Conservation (phyloP, 768 basidiomycete species). For the Suillus tomentosus region DNA sequence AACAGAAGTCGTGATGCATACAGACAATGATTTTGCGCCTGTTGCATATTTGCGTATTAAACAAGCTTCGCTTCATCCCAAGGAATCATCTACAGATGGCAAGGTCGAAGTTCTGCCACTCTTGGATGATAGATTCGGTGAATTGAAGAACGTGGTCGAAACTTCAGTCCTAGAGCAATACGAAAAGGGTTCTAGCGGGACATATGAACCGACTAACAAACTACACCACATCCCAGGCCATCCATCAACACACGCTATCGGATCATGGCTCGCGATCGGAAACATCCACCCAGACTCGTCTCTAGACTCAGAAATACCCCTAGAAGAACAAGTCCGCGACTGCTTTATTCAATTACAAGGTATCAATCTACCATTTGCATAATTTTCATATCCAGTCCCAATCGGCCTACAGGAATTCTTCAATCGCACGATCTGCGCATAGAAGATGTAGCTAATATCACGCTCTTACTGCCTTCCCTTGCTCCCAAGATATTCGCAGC, state of each 20-base stretch:
- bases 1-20: slow-evolving; percentile 73
- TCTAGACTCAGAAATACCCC: slow-evolving; percentile 32
- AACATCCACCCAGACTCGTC: slow-evolving; percentile 47
- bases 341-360: slow-evolving; percentile 72
- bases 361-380: slow-evolving; percentile 26
- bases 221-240: slow-evolving; percentile 7
- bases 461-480: slow-evolving; percentile 82
- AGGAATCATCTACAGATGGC: slow-evolving; percentile 30
- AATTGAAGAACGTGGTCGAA: background rate
- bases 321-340: slow-evolving; percentile 70
- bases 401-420: background rate
- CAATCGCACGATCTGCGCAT: background rate
- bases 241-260: slow-evolving; percentile 34
- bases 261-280: slow-evolving; percentile 70
- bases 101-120: slow-evolving; percentile 48
- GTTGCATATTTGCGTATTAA: slow-evolving; percentile 91
- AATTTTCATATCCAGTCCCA: background rate
- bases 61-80: slow-evolving; percentile 61
- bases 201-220: background rate
- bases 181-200: background rate
- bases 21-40: slow-evolving; percentile 81
- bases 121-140: slow-evolving; percentile 38
- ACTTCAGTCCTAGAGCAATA: background rate
- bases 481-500: slow-evolving; percentile 59
- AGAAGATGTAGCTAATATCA: slow-evolving; percentile 57